A percentile compares a stretch with the other conserved stretches of the same genome.
Evolutionary conservation across 192 early-diverging fungal species (phyloP).

Genomic region (Podila verticillata): DNA sequence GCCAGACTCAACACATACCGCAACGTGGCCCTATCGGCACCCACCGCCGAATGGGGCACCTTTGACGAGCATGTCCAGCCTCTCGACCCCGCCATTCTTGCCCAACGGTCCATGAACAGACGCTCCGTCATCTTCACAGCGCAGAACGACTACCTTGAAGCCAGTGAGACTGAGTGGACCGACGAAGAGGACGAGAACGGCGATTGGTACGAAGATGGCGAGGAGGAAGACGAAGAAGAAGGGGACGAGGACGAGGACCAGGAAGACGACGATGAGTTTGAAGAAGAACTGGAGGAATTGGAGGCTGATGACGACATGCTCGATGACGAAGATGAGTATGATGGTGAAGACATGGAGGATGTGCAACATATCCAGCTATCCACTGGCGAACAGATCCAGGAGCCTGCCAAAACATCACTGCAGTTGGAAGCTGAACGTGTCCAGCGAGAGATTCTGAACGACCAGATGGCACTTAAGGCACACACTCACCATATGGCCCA

Average conservation of each 20-base stretch:
- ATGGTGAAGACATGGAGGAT: not conserved
- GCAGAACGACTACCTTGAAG: slow-evolving; percentile 51
- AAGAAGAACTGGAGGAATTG: slow-evolving; percentile 23
- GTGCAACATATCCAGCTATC: not conserved
- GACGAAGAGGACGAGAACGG: slow-evolving; percentile 59
- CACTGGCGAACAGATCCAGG: slow-evolving; percentile 1
- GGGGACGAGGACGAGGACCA: slow-evolving; percentile 54
- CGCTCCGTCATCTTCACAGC: slow-evolving; percentile 37
- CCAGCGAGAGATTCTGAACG: slow-evolving; percentile 44
- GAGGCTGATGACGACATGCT: slow-evolving; percentile 28
- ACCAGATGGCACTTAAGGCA: slow-evolving; percentile 12
- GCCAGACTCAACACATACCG: slow-evolving; percentile 80
- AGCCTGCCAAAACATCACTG: not conserved
- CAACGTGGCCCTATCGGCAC: slow-evolving; percentile 62
- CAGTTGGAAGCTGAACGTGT: slow-evolving; percentile 42
- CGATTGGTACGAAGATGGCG: slow-evolving; percentile 53
- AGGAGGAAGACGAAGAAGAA: slow-evolving; percentile 61
- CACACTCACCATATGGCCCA: not conserved
- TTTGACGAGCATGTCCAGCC: slow-evolving; percentile 45
- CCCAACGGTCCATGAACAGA: slow-evolving; percentile 27
- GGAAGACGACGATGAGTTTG: slow-evolving; percentile 22
- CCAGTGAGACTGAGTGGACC: slow-evolving; percentile 56
- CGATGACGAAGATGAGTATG: not conserved
- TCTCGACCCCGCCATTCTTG: slow-evolving; percentile 32
- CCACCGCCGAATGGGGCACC: slow-evolving; percentile 39